Conservation (phyloP, 306 rosid species). For the Ammopiptanthus mongolicus region DNA sequence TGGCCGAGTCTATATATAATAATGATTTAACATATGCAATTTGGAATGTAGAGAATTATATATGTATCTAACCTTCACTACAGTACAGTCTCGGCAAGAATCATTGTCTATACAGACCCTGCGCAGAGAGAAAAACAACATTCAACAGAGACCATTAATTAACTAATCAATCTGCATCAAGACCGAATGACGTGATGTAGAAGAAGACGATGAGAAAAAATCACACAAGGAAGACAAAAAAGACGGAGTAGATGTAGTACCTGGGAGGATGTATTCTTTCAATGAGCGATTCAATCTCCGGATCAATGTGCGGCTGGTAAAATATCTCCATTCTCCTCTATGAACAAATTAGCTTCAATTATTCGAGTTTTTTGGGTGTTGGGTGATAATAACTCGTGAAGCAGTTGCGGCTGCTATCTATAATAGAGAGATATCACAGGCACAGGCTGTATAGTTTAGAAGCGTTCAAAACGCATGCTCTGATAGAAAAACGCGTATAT, state of each 20-base stretch:
- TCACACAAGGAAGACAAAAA: background rate
- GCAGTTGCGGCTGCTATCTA: conserved; percentile 1
- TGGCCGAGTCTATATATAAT: background rate
- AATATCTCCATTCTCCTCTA: conserved; percentile 46
- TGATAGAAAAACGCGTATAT: background rate
- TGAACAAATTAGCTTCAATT: background rate
- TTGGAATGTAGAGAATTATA: background rate
- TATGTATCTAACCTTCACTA: conserved; percentile 60
- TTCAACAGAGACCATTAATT: background rate
- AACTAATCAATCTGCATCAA: background rate
- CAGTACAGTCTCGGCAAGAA: conserved; percentile 61
- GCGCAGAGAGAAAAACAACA: background rate
- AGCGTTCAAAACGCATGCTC: background rate
- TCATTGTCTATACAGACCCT: conserved; percentile 90
- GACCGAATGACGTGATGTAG: background rate
- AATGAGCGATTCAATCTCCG: conserved; percentile 63
- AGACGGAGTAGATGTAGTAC: conserved; percentile 14
- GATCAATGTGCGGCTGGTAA: conserved; percentile 54
- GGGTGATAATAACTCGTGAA: background rate
- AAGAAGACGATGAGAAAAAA: background rate
- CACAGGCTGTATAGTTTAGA: background rate
- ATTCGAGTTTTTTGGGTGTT: background rate
- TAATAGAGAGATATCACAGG: background rate
- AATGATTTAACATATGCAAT: background rate
- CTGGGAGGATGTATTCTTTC: conserved; percentile 93